Conservation (phyloP, 2,329 filamentous ascomycete genomes). For the Colletotrichum kahawae region DNA sequence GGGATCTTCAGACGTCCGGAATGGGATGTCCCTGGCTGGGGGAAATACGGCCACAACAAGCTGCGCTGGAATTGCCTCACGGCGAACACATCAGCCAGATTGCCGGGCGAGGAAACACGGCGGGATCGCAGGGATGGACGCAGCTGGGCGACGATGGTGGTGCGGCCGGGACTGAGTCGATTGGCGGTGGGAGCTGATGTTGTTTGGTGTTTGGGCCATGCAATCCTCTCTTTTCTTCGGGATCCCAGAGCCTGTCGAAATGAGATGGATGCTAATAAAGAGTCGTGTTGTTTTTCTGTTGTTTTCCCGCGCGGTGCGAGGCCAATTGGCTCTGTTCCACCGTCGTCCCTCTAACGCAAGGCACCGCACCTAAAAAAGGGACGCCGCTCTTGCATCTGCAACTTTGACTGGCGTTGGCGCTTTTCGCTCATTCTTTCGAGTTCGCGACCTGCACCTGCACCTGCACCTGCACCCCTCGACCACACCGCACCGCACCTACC, state of each 20-base stretch:
- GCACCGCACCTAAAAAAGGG: background rate
- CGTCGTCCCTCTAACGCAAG: background rate
- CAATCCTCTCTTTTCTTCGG: background rate
- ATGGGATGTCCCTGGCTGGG: background rate
- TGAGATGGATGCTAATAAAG: background rate
- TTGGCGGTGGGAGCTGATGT: background rate
- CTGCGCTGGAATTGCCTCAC: background rate
- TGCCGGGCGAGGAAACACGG: background rate
- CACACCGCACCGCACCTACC: background rate
- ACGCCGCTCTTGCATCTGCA: background rate
- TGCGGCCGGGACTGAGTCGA: background rate
- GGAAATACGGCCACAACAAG: background rate
- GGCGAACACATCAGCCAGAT: background rate
- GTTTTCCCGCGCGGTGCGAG: background rate
- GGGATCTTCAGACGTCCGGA: background rate
- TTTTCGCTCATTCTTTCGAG: background rate
- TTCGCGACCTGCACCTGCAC: background rate
- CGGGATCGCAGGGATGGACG: background rate
- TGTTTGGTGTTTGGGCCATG: background rate
- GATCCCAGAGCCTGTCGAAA: background rate
- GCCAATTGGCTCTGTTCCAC: background rate
- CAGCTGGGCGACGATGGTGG: background rate
- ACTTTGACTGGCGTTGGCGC: background rate
- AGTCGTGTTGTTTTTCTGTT: background rate
- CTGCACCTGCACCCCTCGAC: background rate